phyloP scores from a whole-genome alignment of 106 monocot genomes.

The Iris macrosiphon region DNA sequence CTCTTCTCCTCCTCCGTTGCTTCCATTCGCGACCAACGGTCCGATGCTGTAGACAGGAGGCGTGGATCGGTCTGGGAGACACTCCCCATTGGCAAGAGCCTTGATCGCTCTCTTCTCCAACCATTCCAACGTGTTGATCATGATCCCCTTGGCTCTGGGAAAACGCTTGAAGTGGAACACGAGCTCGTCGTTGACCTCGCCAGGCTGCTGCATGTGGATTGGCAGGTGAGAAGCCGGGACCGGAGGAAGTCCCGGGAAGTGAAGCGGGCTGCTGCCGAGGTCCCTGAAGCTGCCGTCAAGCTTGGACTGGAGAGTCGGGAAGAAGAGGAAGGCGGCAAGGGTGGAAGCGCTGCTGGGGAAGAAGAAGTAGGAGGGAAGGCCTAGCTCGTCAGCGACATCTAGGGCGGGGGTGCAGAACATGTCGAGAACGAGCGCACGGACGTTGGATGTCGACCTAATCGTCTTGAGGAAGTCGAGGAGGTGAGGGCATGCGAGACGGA shows the following conservation, averaged over 20 bases:
- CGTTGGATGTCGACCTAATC: neutral
- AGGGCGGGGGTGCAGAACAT: neutral
- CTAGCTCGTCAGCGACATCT: neutral
- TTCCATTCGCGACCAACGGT: slow-evolving; percentile 23
- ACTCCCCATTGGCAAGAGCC: slow-evolving; percentile 20
- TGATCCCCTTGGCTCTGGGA: slow-evolving; percentile 17
- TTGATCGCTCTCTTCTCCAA: slow-evolving; percentile 25
- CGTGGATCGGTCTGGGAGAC: neutral
- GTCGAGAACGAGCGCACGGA: slow-evolving; percentile 9
- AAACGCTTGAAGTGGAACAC: neutral
- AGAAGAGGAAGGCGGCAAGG: slow-evolving; percentile 8
- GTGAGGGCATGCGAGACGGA: neutral
- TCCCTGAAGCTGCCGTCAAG: slow-evolving; percentile 11
- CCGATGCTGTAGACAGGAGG: slow-evolving; percentile 37
- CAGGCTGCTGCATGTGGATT: slow-evolving; percentile 1
- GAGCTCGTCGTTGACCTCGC: neutral
- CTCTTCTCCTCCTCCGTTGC: neutral
- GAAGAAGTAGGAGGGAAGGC: slow-evolving; percentile 1
- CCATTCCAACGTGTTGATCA: slow-evolving; percentile 46
- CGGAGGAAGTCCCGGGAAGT: slow-evolving; percentile 18
- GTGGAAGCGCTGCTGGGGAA: neutral
- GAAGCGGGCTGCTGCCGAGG: slow-evolving; percentile 4
- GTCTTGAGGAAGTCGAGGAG: neutral
- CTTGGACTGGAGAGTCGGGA: slow-evolving; percentile 31
- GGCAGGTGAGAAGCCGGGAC: slow-evolving; percentile 22